Base-by-base conservation (phyloP, 1,139 yeast genomes). In the Debaryomyces robertsiae region DNA sequence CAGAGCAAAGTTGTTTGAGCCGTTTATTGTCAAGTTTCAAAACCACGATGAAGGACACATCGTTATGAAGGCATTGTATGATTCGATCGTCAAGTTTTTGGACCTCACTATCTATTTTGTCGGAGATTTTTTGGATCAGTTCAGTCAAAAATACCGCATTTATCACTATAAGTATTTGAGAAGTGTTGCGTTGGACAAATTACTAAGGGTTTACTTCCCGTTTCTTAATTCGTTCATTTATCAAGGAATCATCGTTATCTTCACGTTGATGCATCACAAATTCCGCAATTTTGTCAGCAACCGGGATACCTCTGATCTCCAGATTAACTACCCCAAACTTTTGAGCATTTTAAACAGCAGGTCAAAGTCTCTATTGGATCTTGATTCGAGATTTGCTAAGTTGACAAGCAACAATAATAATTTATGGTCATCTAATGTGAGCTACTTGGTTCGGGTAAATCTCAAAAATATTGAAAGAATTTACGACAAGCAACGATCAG, bases 211-310 rank as follows among this genome's bases (percentile, higher is more conserved):
- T 3, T 56, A 58, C 36, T 73, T 67, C 48, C 82, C 82, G 15
- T 75, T 74, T 45, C 64, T 75, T 42, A 73, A 73, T 46, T 65
- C 77, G 1, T 75, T 75, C 38, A 60, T 75, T 13, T 75, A 76
- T 51, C 82, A 77, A 49, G 79, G 81, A 1, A 61, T 77, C 33
- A 73, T 77, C 42, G 80, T 76, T 16, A 63, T 73, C 13, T 77
- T 72, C 54, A 75, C 80, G 0, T 58, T 76, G 45, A 57, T 77
- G 47, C 76, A 74, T 49, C 61, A 71, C 43, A 72, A 71, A 27
- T 66, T 60, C 32, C 61, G 61, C 27, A 69, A 65, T 17, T 65
- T 76, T 44, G 54, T 68, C 22, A 49, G 49, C 16, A 56, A 51
- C 36, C 52, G 49, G 27, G 49, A 50, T 11, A 46, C 49, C 22